These are phyloP conservation scores for Pyronema domesticum DNA, from an alignment of 495 filamentous ascomycete genomes.

Conservation along the genomic window DNA sequence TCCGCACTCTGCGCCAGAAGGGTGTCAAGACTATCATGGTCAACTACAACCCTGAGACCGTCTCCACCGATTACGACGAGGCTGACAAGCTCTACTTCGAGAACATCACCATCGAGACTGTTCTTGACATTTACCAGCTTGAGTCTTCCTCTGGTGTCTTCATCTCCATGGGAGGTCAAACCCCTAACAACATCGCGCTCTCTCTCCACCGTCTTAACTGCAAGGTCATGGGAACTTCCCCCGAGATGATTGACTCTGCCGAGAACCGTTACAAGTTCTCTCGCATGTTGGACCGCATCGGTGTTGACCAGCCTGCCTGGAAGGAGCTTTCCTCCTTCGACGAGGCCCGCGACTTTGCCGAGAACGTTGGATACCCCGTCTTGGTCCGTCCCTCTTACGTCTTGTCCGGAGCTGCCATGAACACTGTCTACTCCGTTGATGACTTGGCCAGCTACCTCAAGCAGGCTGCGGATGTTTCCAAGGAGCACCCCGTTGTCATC, in stretches of 20 bases:
- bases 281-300: slow-evolving; percentile 86
- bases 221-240: slow-evolving; percentile 83
- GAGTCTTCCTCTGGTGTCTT: slow-evolving; percentile 81
- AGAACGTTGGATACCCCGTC: slow-evolving; percentile 75
- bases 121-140: slow-evolving; percentile 87
- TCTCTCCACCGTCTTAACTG: slow-evolving; percentile 75
- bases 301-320: slow-evolving; percentile 93
- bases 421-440: slow-evolving; percentile 73
- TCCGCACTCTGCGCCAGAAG: slow-evolving; percentile 74
- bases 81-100: slow-evolving; percentile 93
- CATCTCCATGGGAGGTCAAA: slow-evolving; percentile 95
- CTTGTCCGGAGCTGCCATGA: slow-evolving; percentile 93
- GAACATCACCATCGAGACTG: slow-evolving; percentile 86
- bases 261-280: slow-evolving; percentile 99
- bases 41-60: slow-evolving; percentile 91
- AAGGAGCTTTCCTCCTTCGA: slow-evolving; percentile 83
- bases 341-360: slow-evolving; percentile 71
- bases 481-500: slow-evolving; percentile 93
- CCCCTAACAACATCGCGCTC: slow-evolving; percentile 93
- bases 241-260: slow-evolving; percentile 95
- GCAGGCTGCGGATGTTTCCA: slow-evolving; percentile 78
- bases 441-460: slow-evolving; percentile 78
- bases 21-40: slow-evolving; percentile 97
- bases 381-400: slow-evolving; percentile 91
- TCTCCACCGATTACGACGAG: slow-evolving; percentile 91